A percentile compares a stretch with the other conserved stretches of the same genome.
Evolutionary conservation across 495 filamentous ascomycete genomes (phyloP).

Genomic region (Clohesyomyces aquaticus): DNA sequence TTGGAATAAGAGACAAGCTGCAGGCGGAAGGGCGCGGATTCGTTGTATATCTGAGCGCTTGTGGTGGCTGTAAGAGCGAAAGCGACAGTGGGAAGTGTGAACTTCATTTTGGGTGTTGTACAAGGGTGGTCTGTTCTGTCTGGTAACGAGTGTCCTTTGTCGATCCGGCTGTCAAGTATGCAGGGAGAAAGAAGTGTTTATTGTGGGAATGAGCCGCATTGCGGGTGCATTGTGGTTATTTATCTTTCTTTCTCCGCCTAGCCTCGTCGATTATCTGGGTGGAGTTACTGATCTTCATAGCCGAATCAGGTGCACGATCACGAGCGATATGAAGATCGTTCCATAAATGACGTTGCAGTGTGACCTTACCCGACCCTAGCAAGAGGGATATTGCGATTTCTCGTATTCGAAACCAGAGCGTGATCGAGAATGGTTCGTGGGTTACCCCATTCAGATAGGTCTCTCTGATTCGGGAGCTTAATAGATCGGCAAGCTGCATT

Average conservation of each 20-base stretch:
- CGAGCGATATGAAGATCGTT: constrained; percentile 15
- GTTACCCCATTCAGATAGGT: not conserved
- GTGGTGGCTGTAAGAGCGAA: constrained; percentile 23
- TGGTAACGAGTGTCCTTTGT: constrained; percentile 25
- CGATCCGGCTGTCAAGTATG: not conserved
- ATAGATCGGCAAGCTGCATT: constrained; percentile 9
- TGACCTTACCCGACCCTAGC: not conserved
- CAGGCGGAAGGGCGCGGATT: constrained; percentile 46
- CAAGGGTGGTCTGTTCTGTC: not conserved
- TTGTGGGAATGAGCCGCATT: not conserved
- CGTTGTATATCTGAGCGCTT: constrained; percentile 28
- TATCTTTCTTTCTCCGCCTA: not conserved
- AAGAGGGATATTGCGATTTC: constrained; percentile 1
- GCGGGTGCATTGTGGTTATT: constrained; percentile 11
- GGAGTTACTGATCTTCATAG: constrained; percentile 14
- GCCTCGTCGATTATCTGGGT: not conserved
- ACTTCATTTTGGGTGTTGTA: constrained; percentile 28
- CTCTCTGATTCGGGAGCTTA: constrained; percentile 5
- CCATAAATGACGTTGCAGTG: constrained; percentile 5
- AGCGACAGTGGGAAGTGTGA: constrained; percentile 27
- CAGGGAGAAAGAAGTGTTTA: not conserved
- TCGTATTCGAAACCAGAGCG: constrained; percentile 5
- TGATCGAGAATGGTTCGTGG: not conserved
- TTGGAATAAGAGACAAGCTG: constrained; percentile 42
- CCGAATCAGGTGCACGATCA: constrained; percentile 1